Evolutionary conservation across 176 grass and related monocot species (phyloP).

Genomic region (Ampelocalamus luodianensis): DNA sequence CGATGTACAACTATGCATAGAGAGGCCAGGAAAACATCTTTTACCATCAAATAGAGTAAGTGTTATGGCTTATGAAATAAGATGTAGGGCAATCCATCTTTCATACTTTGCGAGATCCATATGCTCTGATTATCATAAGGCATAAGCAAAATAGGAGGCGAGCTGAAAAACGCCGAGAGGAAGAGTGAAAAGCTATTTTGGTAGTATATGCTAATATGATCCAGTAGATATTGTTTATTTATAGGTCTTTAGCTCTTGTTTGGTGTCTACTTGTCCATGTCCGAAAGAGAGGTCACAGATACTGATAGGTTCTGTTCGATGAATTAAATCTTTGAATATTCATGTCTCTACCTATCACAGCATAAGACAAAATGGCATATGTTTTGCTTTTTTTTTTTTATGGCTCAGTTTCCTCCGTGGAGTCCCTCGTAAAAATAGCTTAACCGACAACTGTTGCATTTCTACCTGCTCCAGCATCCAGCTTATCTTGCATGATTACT

Average conservation of each 20-base stretch:
- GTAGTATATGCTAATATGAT: background rate
- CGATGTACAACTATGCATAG: slow-evolving; percentile 38
- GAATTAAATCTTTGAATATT: too few relatives aligned
- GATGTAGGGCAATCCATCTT: background rate
- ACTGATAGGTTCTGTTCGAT: too few relatives aligned
- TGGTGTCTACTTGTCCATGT: background rate
- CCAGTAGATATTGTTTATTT: too few relatives aligned
- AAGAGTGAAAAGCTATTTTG: background rate
- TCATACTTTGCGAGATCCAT: slow-evolving; percentile 6
- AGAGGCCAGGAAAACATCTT: background rate
- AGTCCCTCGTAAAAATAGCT: background rate
- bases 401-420: background rate
- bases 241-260: background rate
- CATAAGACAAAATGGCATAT: background rate
- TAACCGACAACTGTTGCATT: too few relatives aligned
- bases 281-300: background rate
- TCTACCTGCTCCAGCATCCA: too few relatives aligned
- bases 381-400: background rate
- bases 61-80: background rate
- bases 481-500: too few relatives aligned
- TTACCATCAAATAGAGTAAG: background rate
- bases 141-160: background rate
- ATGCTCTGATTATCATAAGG: background rate
- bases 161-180: background rate
- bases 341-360: background rate